Percentiles rank a stretch among this genome's conserved stretches.
These are phyloP conservation scores for Trichoderma orchidacearum DNA, from an alignment of 495 filamentous ascomycete species.

Conservation along the genomic window DNA sequence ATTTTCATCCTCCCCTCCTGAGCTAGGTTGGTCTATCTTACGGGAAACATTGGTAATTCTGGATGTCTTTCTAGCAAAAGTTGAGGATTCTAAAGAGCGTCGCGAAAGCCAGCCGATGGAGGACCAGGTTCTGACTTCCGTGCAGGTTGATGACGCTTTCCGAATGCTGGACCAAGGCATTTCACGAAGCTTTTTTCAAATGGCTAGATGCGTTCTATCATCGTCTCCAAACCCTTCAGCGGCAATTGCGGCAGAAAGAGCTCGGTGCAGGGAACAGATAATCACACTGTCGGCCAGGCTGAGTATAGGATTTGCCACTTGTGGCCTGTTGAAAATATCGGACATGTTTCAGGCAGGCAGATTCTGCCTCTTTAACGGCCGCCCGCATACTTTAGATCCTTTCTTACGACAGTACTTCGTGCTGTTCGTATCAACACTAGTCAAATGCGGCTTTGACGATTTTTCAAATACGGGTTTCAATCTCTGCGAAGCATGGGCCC, in stretches of 20 bases:
- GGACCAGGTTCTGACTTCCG: slow-evolving; percentile 11
- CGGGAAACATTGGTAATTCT: slow-evolving; percentile 22
- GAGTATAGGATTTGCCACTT: slow-evolving; percentile 25
- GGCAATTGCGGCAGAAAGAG: slow-evolving; percentile 8
- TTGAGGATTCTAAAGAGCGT: slow-evolving; percentile 23
- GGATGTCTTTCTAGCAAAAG: slow-evolving; percentile 18
- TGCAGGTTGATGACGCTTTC: slow-evolving; percentile 27
- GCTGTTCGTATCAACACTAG: slow-evolving; percentile 24
- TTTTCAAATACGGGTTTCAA: slow-evolving; percentile 6
- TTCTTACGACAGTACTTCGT: slow-evolving; percentile 20
- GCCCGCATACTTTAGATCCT: slow-evolving; percentile 14
- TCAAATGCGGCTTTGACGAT: slow-evolving; percentile 21
- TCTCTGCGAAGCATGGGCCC: slow-evolving; percentile 21
- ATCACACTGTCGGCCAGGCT: slow-evolving; percentile 21
- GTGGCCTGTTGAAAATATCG: slow-evolving; percentile 21
- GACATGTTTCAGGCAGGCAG: slow-evolving; percentile 24
- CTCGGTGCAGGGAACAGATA: slow-evolving; percentile 21
- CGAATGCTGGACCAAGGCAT: slow-evolving; percentile 25
- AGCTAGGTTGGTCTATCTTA: slow-evolving; percentile 29
- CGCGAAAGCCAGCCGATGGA: slow-evolving; percentile 15
- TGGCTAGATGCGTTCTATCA: slow-evolving; percentile 20
- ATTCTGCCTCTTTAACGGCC: slow-evolving; percentile 21
- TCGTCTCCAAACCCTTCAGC: not conserved
- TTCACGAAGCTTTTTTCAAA: slow-evolving; percentile 23
- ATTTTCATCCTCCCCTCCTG: slow-evolving; percentile 20